Conservation (phyloP, 1,284 basidiomycete genomes). For the Moesziomyces sp. region DNA sequence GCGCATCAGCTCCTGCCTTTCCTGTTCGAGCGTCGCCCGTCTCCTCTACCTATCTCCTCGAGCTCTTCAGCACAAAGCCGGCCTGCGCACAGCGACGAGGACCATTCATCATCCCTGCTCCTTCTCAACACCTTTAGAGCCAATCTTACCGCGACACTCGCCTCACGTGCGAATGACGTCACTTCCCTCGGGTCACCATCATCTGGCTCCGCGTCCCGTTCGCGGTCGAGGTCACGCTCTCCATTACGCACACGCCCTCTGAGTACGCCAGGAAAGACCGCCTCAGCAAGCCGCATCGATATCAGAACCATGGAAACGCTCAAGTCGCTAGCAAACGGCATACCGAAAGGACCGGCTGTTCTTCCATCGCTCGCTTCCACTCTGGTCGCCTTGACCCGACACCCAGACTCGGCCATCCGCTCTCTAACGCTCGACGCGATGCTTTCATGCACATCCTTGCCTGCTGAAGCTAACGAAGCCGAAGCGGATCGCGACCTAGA, state of each 20-base stretch:
- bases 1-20: conserved; percentile 36
- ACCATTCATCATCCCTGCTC: conserved; percentile 31
- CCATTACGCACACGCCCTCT: neutral
- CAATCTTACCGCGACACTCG: conserved; percentile 15
- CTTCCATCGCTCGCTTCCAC: conserved; percentile 37
- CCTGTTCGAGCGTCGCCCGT: conserved; percentile 10
- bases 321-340: conserved; percentile 23
- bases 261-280: neutral
- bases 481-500: conserved; percentile 5
- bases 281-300: neutral
- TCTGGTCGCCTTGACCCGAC: conserved; percentile 30
- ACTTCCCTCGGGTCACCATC: too few species aligned
- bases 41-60: conserved; percentile 6
- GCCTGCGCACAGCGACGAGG: neutral
- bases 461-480: too few species aligned
- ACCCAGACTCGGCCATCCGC: conserved; percentile 24
- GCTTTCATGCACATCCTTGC: conserved; percentile 13
- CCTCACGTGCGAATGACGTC: neutral
- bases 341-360: conserved; percentile 21
- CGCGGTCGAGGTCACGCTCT: conserved; percentile 13
- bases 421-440: conserved; percentile 31
- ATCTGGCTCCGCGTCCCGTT: neutral
- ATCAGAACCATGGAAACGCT: conserved; percentile 19
- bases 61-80: neutral
- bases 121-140: conserved; percentile 46